Conservation (phyloP, 768 basidiomycete genomes). For the Tremella yokohamensis region DNA sequence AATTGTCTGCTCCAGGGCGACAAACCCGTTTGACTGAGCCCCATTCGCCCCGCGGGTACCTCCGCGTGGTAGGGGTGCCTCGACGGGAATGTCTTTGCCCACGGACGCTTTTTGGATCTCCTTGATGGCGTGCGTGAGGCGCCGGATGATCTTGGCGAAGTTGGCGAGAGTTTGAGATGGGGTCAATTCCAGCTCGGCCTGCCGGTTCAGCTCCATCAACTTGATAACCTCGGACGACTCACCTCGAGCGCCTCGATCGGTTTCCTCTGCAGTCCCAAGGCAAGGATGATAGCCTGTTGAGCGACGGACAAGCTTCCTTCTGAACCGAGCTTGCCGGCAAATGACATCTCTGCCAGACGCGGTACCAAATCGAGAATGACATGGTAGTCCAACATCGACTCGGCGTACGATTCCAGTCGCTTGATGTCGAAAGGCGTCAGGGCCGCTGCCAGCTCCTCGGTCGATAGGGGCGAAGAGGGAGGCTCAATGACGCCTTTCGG, state of each 20-base stretch:
- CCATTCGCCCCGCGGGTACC: too few species aligned
- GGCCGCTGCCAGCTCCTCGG: conserved; percentile 61
- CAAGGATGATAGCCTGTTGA: conserved; percentile 85
- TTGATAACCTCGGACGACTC: conserved; percentile 53
- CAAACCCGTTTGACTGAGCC: conserved; percentile 8
- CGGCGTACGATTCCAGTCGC: conserved; percentile 89
- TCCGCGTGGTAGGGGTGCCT: conserved; percentile 27
- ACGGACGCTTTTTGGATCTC: conserved; percentile 78
- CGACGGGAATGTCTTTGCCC: conserved; percentile 56
- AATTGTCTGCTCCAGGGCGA: conserved; percentile 20
- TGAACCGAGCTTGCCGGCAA: conserved; percentile 62
- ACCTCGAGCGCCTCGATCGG: conserved; percentile 78
- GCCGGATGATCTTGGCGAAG: conserved; percentile 84
- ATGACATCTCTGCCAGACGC: conserved; percentile 73
- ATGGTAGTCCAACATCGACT: conserved; percentile 88
- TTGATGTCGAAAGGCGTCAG: conserved; percentile 92
- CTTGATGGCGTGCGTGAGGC: conserved; percentile 69
- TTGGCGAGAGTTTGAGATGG: conserved; percentile 84
- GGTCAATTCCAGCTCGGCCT: conserved; percentile 69
- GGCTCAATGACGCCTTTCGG: conserved; percentile 9
- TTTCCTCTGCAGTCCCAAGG: conserved; percentile 85
- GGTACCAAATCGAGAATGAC: conserved; percentile 91
- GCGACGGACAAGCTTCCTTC: conserved; percentile 74
- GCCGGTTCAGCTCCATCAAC: conserved; percentile 51
- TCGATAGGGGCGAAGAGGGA: conserved; percentile 43